A percentile compares a stretch with the other conserved stretches of the same genome.
Evolutionary conservation across 768 basidiomycete species (phyloP).

Genomic region (Tricholoma sp.): DNA sequence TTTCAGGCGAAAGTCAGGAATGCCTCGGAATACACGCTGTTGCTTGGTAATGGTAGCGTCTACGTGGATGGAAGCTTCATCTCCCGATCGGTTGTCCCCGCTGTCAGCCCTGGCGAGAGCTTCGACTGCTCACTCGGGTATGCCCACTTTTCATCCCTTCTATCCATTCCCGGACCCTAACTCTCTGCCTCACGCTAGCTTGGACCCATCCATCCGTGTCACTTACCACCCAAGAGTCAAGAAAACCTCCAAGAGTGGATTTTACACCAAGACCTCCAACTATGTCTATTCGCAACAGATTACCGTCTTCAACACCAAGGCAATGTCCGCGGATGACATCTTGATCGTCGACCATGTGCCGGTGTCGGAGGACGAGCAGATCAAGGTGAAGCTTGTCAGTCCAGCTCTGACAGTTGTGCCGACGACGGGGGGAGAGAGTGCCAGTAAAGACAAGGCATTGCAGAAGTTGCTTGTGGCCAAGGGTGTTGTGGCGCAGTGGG

Average conservation of each 20-base stretch:
- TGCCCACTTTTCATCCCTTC: neutral
- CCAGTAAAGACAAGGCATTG: neutral
- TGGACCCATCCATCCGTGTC: conserved; percentile 35
- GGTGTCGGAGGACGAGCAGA: conserved; percentile 25
- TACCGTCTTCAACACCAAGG: conserved; percentile 32
- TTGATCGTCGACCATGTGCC: conserved; percentile 34
- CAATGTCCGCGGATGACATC: conserved; percentile 18
- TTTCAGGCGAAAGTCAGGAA: conserved; percentile 34
- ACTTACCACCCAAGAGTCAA: conserved; percentile 33
- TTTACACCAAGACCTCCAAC: conserved; percentile 27
- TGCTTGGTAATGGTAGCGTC: conserved; percentile 30
- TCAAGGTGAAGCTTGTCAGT: conserved; percentile 26
- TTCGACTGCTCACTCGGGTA: conserved; percentile 38
- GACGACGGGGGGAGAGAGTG: neutral
- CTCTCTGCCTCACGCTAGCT: conserved; percentile 12
- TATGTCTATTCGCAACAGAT: conserved; percentile 30
- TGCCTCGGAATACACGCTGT: conserved; percentile 32
- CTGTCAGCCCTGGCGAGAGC: conserved; percentile 32
- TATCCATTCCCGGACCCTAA: neutral
- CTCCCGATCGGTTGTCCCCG: conserved; percentile 27
- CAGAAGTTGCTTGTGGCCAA: conserved; percentile 1
- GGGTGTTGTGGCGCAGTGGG: neutral
- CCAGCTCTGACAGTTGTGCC: conserved; percentile 18
- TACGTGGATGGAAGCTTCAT: conserved; percentile 41
- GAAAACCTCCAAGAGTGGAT: conserved; percentile 27